A percentile compares a stretch with the other conserved stretches of the same genome.
phyloP scores from a whole-genome alignment of 2,329 filamentous ascomycete genomes.

The Diaporthe sp. region DNA sequence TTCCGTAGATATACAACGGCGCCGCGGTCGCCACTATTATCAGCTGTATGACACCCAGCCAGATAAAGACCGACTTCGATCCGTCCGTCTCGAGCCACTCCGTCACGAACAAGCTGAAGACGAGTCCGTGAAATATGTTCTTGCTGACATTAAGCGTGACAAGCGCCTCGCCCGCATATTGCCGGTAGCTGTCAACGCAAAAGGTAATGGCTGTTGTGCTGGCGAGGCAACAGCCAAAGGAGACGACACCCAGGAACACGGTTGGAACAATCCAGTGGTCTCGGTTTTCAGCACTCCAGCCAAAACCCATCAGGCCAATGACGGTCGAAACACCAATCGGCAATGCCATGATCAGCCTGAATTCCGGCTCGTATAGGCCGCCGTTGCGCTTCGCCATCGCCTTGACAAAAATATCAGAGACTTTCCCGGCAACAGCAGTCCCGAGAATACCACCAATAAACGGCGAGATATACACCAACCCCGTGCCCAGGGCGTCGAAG shows the following conservation, averaged over 20 bases:
- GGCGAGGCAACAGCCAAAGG: constrained; percentile 91
- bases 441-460: constrained; percentile 91
- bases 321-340: constrained; percentile 84
- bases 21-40: constrained; percentile 81
- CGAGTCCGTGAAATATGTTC: constrained; percentile 90
- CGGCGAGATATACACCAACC: constrained; percentile 89
- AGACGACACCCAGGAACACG: constrained; percentile 91
- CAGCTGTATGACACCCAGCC: constrained; percentile 88
- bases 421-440: constrained; percentile 90
- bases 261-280: constrained; percentile 94
- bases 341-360: constrained; percentile 87
- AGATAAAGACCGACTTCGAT: constrained; percentile 83
- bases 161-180: constrained; percentile 93
- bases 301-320: constrained; percentile 93
- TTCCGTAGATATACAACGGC: constrained; percentile 95
- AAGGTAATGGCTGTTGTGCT: constrained; percentile 95
- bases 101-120: constrained; percentile 91
- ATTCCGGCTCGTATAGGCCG: constrained; percentile 96
- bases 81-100: constrained; percentile 85
- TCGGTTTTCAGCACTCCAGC: constrained; percentile 85
- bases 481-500: constrained; percentile 84
- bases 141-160: constrained; percentile 96
- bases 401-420: constrained; percentile 88
- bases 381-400: constrained; percentile 88
- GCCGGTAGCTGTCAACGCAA: constrained; percentile 91